phyloP scores from a whole-genome alignment of 2,329 filamentous ascomycete species.

The Rhinocladiella mackenziei region DNA sequence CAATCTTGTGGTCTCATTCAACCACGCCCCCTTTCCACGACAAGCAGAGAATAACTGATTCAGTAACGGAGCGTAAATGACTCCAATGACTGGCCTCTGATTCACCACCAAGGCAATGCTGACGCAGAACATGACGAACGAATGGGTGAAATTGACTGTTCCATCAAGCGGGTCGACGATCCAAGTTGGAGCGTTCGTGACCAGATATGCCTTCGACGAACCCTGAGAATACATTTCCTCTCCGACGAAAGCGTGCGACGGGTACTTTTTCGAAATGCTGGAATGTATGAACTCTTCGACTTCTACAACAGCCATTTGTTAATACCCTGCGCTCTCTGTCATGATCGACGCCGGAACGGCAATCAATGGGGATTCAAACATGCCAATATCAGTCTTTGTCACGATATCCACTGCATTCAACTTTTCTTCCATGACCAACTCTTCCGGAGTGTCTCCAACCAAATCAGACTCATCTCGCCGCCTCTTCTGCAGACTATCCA shows the following conservation, averaged over 20 bases:
- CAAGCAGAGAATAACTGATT: slow-evolving; percentile 67
- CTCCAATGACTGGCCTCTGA: slow-evolving; percentile 60
- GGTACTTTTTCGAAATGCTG: slow-evolving; percentile 58
- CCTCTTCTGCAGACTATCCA: slow-evolving; percentile 59
- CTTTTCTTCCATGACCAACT: slow-evolving; percentile 57
- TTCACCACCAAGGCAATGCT: slow-evolving; percentile 66
- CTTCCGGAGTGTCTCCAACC: not conserved
- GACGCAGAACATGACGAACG: slow-evolving; percentile 78
- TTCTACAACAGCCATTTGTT: no score
- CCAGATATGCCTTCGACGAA: slow-evolving; percentile 63
- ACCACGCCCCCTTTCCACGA: slow-evolving; percentile 62
- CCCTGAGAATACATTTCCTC: slow-evolving; percentile 73
- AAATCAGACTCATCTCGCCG: slow-evolving; percentile 34
- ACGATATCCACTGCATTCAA: slow-evolving; percentile 73
- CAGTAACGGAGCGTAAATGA: slow-evolving; percentile 69
- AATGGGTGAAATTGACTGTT: slow-evolving; percentile 76
- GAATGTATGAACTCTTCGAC: slow-evolving; percentile 67
- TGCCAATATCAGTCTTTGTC: slow-evolving; percentile 70
- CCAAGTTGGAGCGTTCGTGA: slow-evolving; percentile 64
- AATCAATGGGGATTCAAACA: slow-evolving; percentile 20
- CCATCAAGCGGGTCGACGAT: slow-evolving; percentile 73
- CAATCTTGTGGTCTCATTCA: slow-evolving; percentile 61
- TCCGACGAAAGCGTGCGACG: slow-evolving; percentile 68
- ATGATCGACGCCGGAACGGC: no score
- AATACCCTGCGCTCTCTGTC: no score